phyloP scores from a whole-genome alignment of 225 moss, liverwort and hornwort genomes.

The Asterella californica region DNA sequence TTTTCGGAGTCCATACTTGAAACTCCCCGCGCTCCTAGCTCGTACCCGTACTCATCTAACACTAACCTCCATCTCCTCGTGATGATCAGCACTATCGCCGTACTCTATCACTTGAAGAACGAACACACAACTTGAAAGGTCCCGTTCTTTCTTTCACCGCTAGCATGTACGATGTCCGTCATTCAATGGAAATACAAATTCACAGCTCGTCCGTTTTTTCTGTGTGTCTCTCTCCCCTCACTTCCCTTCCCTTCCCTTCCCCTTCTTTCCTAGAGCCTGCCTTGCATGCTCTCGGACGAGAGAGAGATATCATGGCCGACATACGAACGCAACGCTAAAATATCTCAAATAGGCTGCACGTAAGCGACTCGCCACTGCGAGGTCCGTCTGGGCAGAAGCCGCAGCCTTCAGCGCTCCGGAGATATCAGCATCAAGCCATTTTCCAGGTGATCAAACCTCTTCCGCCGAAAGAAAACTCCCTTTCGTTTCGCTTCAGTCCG shows the following conservation, averaged over 20 bases:
- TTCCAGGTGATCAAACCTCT: background rate
- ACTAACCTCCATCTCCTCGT: background rate
- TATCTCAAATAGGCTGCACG: background rate
- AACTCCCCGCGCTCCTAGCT: background rate
- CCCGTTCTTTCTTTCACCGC: background rate
- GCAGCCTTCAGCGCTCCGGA: background rate
- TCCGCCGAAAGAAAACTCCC: background rate
- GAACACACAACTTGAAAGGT: too few species aligned
- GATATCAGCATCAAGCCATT: background rate
- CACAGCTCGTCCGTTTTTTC: background rate
- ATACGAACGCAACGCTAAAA: background rate
- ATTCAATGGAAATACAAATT: background rate
- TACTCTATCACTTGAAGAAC: background rate
- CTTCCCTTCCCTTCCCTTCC: too few species aligned
- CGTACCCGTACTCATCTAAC: conserved; percentile 7
- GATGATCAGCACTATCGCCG: background rate
- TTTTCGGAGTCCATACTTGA: background rate
- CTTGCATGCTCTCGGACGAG: background rate
- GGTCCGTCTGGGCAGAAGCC: background rate
- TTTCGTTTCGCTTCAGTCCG: background rate
- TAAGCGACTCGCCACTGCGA: too few species aligned
- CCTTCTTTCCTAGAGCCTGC: background rate
- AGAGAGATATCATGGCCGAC: background rate
- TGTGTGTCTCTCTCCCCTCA: conserved; percentile 1
- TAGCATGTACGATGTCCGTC: background rate